Base-by-base conservation (phyloP, 495 filamentous ascomycete genomes). In the Aspergillus indologenus region DNA sequence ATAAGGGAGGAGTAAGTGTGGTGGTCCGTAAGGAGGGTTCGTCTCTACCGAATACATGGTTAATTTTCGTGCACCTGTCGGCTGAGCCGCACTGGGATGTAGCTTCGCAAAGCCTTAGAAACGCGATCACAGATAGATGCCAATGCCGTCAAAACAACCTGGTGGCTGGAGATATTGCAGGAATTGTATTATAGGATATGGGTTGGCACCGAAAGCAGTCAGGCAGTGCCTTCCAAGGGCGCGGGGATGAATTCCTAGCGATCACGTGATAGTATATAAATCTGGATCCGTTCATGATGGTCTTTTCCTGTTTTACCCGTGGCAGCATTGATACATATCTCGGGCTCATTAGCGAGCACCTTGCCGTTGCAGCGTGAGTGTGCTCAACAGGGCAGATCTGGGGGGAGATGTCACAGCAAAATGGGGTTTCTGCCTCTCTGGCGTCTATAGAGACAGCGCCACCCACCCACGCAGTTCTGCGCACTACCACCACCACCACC, bases 211-310 rank as follows among this genome's bases (percentile, higher is more conserved):
- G 34, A 40, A 40, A 11, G 34, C 34, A 40, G 34, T 17, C 12
- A 17, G 8, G 18, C 1, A n/a, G 18, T 14, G 2, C 43, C 24
- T n/a, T 45, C 14, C 44, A 40, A 54, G 26, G 42, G 53, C 24
- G 44, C 43, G 42, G 53, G 53, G 59, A 57, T 51, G 48, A 11
- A 55, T 57, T 52, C 51, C 44, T 29, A 42, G 29, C n/a, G 20
- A 24, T 72, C 69, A 72, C 67, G 69, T 72, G 69, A 66, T 49
- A 14, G 18, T 67, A 68, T 73, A 73, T 65, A 70, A 67, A 69
- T 65, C 61, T 71, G 64, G 66, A 57, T 67, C 61, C 31, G 58
- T 46, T 52, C 45, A 53, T 29, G 51, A 55, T 53, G 56, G 17
- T 53, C 54, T 44, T 21, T 44, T 23, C 31, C 20, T 40, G 14